phyloP scores from a whole-genome alignment of 2,329 filamentous ascomycete genomes.

The Colletotrichum sp. region DNA sequence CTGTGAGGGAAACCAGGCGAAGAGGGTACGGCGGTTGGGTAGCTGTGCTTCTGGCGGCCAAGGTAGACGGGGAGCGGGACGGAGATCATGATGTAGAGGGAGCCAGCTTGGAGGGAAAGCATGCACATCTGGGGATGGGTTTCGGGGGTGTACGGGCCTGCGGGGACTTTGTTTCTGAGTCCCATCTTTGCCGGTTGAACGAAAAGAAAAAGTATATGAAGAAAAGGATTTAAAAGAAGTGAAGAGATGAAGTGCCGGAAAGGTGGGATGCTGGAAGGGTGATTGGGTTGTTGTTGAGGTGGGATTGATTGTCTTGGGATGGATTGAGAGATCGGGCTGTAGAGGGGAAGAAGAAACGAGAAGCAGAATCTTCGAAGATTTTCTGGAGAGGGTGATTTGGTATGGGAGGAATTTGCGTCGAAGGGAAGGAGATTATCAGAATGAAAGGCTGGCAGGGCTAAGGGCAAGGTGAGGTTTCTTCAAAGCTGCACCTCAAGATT shows the following conservation, averaged over 20 bases:
- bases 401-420: not conserved
- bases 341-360: not conserved
- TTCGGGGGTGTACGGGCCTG: not conserved
- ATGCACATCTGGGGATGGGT: not conserved
- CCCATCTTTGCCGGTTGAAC: not conserved
- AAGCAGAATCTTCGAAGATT: accelerated
- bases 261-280: not conserved
- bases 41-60: not conserved
- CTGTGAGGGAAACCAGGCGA: constrained; percentile 16
- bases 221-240: not conserved
- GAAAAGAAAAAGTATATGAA: not conserved
- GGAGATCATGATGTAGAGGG: constrained; percentile 21
- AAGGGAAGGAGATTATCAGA: not conserved
- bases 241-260: not conserved
- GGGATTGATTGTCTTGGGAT: not conserved
- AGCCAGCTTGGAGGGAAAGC: constrained; percentile 1
- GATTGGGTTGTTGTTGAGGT: not conserved
- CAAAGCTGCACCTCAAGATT: not conserved
- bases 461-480: not conserved
- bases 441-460: not conserved
- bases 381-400: accelerated
- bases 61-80: constrained; percentile 13
- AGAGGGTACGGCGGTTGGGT: not conserved
- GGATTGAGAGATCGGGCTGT: accelerated
- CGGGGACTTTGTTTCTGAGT: not conserved